Percentiles rank a stretch among this genome's conserved stretches.
phyloP scores from a whole-genome alignment of 805 yeast species.

The Zygotorulaspora sp. region DNA sequence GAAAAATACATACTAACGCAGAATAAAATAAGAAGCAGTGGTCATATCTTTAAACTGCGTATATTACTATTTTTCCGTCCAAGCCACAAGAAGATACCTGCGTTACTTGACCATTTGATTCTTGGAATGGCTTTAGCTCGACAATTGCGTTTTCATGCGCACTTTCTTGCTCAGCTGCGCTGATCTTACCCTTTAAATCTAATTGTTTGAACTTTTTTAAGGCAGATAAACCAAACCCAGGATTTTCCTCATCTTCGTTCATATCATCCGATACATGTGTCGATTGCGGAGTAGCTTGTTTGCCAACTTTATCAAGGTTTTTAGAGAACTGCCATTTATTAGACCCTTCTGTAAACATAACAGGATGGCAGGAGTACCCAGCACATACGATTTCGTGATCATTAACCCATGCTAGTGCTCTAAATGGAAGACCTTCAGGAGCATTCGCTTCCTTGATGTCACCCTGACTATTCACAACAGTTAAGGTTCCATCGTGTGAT shows the following conservation, averaged over 20 bases:
- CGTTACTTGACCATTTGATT: constrained; percentile 47
- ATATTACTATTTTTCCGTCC: constrained; percentile 88
- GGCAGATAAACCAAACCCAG: constrained; percentile 63
- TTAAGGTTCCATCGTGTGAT: constrained; percentile 82
- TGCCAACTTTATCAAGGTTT: constrained; percentile 50
- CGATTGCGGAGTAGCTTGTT: constrained; percentile 7
- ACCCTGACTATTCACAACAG: constrained; percentile 59
- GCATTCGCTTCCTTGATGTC: constrained; percentile 22
- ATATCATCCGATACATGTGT: constrained; percentile 38
- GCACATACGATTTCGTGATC: constrained; percentile 73
- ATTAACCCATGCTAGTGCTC: constrained; percentile 62
- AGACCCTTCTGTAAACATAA: constrained; percentile 68
- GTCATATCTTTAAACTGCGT: constrained; percentile 47
- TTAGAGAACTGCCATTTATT: constrained; percentile 59
- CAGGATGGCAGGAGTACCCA: constrained; percentile 90
- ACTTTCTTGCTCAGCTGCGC: constrained; percentile 48
- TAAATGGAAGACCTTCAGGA: constrained; percentile 64
- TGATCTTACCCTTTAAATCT: constrained; percentile 86
- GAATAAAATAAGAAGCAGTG: no score
- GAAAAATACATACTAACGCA: no score
- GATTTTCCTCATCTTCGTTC: constrained; percentile 48
- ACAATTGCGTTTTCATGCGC: constrained; percentile 90
- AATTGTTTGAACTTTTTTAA: constrained; percentile 91
- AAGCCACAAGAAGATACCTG: constrained; percentile 73
- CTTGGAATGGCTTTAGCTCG: constrained; percentile 51